Conservation (phyloP, 2,329 filamentous ascomycete species). For the Graphilbum fragrans region DNA sequence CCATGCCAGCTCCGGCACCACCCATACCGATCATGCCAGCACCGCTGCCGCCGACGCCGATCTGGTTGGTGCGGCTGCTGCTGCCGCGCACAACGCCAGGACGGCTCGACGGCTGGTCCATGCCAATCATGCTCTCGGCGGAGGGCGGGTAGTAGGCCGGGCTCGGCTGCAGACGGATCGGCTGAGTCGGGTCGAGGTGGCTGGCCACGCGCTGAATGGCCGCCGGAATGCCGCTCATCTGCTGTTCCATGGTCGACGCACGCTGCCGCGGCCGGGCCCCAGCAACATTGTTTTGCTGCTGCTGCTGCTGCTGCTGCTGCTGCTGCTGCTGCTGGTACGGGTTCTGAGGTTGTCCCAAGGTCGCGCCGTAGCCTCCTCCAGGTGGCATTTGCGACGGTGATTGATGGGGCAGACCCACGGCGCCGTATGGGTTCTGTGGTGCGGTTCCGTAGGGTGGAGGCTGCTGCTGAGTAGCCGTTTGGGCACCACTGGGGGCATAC, state of each 20-base stretch:
- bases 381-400: conserved; percentile 53
- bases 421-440: conserved; percentile 58
- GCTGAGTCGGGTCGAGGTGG: conserved; percentile 87
- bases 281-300: conserved; percentile 63
- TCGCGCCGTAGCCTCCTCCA: conserved; percentile 42
- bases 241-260: conserved; percentile 92
- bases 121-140: conserved; percentile 61
- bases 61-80: conserved; percentile 53
- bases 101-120: conserved; percentile 44
- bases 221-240: conserved; percentile 82
- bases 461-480: conserved; percentile 57
- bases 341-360: conserved; percentile 20
- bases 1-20: not conserved
- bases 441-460: conserved; percentile 50
- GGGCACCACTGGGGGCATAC: conserved; percentile 52
- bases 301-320: conserved; percentile 50
- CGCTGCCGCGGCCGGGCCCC: conserved; percentile 61
- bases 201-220: conserved; percentile 91
- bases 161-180: conserved; percentile 87
- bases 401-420: conserved; percentile 56
- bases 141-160: conserved; percentile 95
- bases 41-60: conserved; percentile 28
- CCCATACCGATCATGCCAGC: not conserved
- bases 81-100: conserved; percentile 60
- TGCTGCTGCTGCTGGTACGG: conserved; percentile 49